phyloP scores from a whole-genome alignment of 805 yeast genomes.

The Cyberlindnera veronae region DNA sequence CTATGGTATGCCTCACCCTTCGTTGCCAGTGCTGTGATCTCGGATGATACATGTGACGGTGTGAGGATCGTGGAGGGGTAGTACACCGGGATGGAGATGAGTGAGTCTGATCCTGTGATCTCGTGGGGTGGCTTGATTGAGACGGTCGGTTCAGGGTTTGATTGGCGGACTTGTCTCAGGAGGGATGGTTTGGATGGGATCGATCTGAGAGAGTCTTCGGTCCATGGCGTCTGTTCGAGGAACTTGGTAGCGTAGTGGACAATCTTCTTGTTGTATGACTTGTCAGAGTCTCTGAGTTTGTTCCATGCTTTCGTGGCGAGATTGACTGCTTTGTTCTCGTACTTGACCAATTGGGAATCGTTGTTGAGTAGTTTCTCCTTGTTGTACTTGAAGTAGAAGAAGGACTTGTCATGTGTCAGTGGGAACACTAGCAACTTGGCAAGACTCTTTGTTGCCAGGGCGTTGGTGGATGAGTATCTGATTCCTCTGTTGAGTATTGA shows the following conservation, averaged over 20 bases:
- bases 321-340: conserved; percentile 43
- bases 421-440: conserved; percentile 72
- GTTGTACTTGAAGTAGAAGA: conserved; percentile 65
- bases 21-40: conserved; percentile 41
- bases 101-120: conserved; percentile 14
- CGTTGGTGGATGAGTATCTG: conserved; percentile 11
- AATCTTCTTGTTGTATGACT: conserved; percentile 53
- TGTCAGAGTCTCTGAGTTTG: conserved; percentile 52
- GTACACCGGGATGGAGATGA: conserved; percentile 41
- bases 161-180: conserved; percentile 33
- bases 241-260: conserved; percentile 50
- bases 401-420: conserved; percentile 56
- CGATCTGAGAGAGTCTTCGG: conserved; percentile 69
- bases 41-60: conserved; percentile 29
- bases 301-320: conserved; percentile 62
- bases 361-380: conserved; percentile 29
- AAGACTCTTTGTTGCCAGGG: conserved; percentile 26
- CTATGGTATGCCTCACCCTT: conserved; percentile 49
- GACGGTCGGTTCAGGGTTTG: background rate
- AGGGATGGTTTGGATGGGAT: conserved; percentile 68
- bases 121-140: conserved; percentile 9
- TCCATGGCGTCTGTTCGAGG: conserved; percentile 69
- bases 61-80: conserved; percentile 43
- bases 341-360: conserved; percentile 34
- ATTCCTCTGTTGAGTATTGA: conserved; percentile 2